phyloP scores from a whole-genome alignment of 352 stramenopile genomes.

The Globisporangium carolinianum region DNA sequence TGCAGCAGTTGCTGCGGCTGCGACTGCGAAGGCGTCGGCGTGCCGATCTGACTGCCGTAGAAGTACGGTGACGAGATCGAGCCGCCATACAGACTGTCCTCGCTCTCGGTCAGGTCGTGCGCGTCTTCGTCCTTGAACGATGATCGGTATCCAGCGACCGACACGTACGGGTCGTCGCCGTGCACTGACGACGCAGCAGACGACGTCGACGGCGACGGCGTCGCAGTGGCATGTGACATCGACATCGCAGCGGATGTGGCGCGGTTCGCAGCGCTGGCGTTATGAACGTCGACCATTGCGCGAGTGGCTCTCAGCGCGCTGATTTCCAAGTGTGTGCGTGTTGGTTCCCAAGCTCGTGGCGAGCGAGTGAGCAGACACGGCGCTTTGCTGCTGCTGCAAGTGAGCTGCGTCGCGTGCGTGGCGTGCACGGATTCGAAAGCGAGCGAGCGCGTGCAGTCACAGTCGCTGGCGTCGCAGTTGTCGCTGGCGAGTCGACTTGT shows the following conservation, averaged over 20 bases:
- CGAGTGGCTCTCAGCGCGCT: neutral
- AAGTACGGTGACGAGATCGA: conserved; percentile 17
- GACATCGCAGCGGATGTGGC: neutral
- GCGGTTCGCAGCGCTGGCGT: neutral
- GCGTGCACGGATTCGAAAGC: neutral
- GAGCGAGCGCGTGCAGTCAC: neutral
- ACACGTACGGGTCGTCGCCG: conserved; percentile 6
- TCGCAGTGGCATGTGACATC: neutral
- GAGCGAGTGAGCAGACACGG: too few species aligned
- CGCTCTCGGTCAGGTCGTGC: conserved; percentile 10
- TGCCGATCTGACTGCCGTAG: conserved; percentile 11
- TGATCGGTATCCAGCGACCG: conserved; percentile 4
- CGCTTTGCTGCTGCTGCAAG: neutral
- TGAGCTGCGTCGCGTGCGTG: too few species aligned
- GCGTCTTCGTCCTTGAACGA: conserved; percentile 13
- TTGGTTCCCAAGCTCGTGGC: neutral
- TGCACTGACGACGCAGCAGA: conserved; percentile 5
- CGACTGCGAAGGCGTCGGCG: conserved; percentile 2
- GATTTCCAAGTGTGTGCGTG: neutral
- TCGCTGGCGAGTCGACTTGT: neutral
- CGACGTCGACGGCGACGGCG: conserved; percentile 10
- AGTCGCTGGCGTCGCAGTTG: too few species aligned
- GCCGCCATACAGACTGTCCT: conserved; percentile 13
- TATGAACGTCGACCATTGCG: conserved; percentile 28
- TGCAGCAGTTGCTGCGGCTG: conserved; percentile 4